A percentile compares a stretch with the other conserved stretches of the same genome.
Conservation (phyloP, 1,284 basidiomycete species). For the Rhodotorula sp. region DNA sequence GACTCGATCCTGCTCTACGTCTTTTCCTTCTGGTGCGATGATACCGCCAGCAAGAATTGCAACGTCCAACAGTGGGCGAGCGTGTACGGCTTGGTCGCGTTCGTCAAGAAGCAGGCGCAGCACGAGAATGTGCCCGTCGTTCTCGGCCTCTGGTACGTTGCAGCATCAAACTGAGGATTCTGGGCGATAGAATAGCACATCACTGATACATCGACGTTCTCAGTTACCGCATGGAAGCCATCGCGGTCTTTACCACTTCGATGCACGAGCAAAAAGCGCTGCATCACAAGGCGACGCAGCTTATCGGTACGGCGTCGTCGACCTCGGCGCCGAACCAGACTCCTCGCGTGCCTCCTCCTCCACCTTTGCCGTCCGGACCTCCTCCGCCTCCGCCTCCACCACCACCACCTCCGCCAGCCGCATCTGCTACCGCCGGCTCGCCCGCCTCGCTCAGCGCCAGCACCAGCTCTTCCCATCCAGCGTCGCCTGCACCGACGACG, state of each 20-base stretch:
- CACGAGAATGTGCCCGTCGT: slow-evolving; percentile 23
- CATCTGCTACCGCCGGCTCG: background rate
- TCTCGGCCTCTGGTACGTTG: slow-evolving; percentile 31
- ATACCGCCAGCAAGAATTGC: slow-evolving; percentile 45
- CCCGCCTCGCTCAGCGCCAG: slow-evolving; percentile 6
- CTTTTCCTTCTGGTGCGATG: slow-evolving; percentile 55
- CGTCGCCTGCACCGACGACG: background rate
- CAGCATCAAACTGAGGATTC: too few relatives aligned
- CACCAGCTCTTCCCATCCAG: slow-evolving; percentile 6
- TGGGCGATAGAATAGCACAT: too few relatives aligned
- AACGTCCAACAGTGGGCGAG: slow-evolving; percentile 39
- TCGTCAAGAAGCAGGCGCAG: slow-evolving; percentile 40
- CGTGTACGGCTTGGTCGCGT: slow-evolving; percentile 41
- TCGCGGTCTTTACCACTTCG: slow-evolving; percentile 27
- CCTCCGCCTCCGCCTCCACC: slow-evolving; percentile 2
- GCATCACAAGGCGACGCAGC: slow-evolving; percentile 24
- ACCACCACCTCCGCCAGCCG: background rate
- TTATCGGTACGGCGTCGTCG: background rate
- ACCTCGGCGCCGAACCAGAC: background rate
- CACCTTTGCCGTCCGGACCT: background rate
- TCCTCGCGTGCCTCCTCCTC: background rate
- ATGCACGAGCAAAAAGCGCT: slow-evolving; percentile 40
- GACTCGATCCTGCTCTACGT: slow-evolving; percentile 55
- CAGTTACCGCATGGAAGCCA: slow-evolving; percentile 34
- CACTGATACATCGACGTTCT: too few relatives aligned